Base-by-base conservation (phyloP, 1,139 yeast species). In the Yamadazyma diddensiae region DNA sequence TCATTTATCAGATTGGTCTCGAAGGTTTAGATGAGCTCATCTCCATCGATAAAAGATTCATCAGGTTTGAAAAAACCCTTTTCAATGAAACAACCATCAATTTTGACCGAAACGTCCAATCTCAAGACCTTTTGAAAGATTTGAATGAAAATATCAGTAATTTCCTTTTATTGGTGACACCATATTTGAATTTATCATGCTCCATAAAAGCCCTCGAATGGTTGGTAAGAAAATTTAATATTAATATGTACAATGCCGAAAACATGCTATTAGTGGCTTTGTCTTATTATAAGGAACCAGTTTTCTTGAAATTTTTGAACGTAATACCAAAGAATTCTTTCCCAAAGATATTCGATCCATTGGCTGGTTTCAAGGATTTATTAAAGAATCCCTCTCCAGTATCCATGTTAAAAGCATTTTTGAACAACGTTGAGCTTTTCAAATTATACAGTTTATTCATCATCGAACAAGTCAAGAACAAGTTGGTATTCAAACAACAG, bases 181-280 rank as follows among this genome's bases (percentile, higher is more conserved):
- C 87, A 3, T 73, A 77, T 49, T 79, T 92, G 70, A 74, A 77
- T 41, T 64, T 88, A 33, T 73, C 79, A 19, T 86, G 95, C 11
- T 75, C 96, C 2, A 55, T 87, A 31, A 82, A 81, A 49, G 94
- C 97, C 8, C 69, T 87, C 9, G 99, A 92, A 63, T 92, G 98
- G 98, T 75, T 92, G 24, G 82, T 92, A 16, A 82, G 98, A 62
- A 74, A 97, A 48, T 94, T 90, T 56, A 87, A 85, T 54, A 78
- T 86, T 45, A 92, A 92, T 53, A 70, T 85, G 29, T 82, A 83
- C 50, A 87, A 85, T 49, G 66, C 88, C 0, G 97, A 92, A 54
- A 54, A 69, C 37, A 53, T 92, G 24, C 52, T 94, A 28, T 62
- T 90, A 36, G 70, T 88, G 3, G 72, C 82, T 2, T 66, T 92